Evolutionary conservation across 768 basidiomycete species (phyloP), one percentile per base, ranked within the genome.

Genomic region (Gymnopilus dilepis): DNA sequence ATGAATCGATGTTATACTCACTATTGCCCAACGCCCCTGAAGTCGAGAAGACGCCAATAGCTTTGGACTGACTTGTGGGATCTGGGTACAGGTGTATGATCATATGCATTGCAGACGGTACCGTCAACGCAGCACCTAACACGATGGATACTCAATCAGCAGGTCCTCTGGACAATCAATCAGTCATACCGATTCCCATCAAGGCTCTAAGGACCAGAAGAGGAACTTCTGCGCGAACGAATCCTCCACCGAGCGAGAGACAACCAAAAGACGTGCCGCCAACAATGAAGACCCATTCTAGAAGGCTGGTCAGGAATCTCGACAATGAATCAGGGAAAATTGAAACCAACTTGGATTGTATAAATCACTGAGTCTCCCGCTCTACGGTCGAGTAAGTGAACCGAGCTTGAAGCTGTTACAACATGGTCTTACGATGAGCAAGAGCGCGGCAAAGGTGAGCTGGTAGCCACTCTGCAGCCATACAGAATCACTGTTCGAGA

Each of bases 131-230:
- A 21, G 80, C 84, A 8, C 75, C 81, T 76, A 42, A n/a, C 7
- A 12, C 5, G 19, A 6, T 8, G 22, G 6, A 6, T 19, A 5
- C n/a, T 42, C 22, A 2, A 42, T 17, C 4, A 42, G 22, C n/a
- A 19, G 41, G 41, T 42, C 7, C 38, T n/a, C n/a, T 6, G 41
- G 41, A 42, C 5, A 21, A 17, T 42, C 15, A 38, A 55, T 21
- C 22, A 13, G 15, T 67, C 72, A 55, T 42, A 79, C 83, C 76
- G 26, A 79, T 74, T 19, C 86, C 86, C 63, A 74, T 80, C 12
- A 87, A 50, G 2, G 82, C 85, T 64, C 86, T 76, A 1, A 88
- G 68, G 38, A 84, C 73, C 34, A 86, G 74, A 41, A 88, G 72
- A 0, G 72, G 75, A 56, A 85, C 77, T 64, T 83, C 80, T 66